A percentile compares a stretch with the other conserved stretches of the same genome.
Conservation (phyloP, 2,329 filamentous ascomycete genomes). For the Berkeleyomyces basicola region DNA sequence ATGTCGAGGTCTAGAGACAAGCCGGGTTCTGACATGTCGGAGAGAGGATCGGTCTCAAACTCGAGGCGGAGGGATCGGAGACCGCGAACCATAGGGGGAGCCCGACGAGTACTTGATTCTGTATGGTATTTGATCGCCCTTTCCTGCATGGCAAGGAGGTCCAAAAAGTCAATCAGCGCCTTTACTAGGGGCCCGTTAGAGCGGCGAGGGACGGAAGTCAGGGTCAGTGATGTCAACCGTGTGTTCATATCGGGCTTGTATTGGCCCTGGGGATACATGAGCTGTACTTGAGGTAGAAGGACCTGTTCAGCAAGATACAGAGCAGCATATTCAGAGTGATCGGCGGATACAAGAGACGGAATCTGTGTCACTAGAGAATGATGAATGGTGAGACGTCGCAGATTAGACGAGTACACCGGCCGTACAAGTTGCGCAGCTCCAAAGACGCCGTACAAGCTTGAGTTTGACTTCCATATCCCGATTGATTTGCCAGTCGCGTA, state of each 20-base stretch:
- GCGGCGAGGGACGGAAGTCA: conserved; percentile 37
- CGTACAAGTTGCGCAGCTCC: conserved; percentile 32
- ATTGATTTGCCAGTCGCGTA: background rate
- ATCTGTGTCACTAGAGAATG: conserved; percentile 43
- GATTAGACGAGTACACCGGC: conserved; percentile 35
- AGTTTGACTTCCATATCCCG: conserved; percentile 21
- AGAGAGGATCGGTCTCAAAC: conserved; percentile 30
- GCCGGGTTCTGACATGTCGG: conserved; percentile 17
- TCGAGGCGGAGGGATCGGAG: conserved; percentile 39
- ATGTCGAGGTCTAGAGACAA: conserved; percentile 24
- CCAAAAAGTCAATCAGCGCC: conserved; percentile 32
- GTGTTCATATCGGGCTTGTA: conserved; percentile 41
- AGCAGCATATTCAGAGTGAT: conserved; percentile 22
- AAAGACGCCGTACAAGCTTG: conserved; percentile 27
- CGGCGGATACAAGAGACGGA: conserved; percentile 27
- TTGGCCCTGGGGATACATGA: conserved; percentile 28
- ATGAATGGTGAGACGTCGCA: conserved; percentile 37
- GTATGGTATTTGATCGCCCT: conserved; percentile 23
- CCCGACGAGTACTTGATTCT: conserved; percentile 19
- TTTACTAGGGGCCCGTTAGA: conserved; percentile 34
- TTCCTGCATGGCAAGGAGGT: conserved; percentile 32
- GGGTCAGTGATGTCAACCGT: conserved; percentile 33
- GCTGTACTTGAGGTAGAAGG: conserved; percentile 27
- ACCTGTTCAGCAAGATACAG: conserved; percentile 29
- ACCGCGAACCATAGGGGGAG: conserved; percentile 30